Evolutionary conservation across 164 flowering plant species (phyloP), one percentile per base, ranked within the genome.

Genomic region (Vitis rotundifolia): DNA sequence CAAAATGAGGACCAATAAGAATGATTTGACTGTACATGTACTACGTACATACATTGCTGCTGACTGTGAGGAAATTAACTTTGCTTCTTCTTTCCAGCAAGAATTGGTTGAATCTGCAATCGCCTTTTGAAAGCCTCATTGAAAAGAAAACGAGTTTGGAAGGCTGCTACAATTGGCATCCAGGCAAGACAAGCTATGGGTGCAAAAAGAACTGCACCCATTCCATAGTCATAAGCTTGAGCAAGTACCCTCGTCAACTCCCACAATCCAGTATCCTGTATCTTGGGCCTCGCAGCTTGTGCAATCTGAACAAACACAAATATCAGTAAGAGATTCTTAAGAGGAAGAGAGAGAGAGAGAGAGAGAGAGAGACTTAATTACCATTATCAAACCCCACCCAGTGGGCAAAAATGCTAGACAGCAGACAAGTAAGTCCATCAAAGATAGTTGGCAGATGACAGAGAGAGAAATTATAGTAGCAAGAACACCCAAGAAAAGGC

Each of bases 81-180:
- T 8, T 74, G 70, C 75, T 93, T 87, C 84, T 75, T 83, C 71
- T 82, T 89, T 54, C 93, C 91, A 48, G 87, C 78, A 77, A 94
- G 95, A 82, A 95, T 88, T 49, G 87, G 86, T 69, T 85, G 90
- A 77, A 95, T 93, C 50, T 93, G 96, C 72, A 95, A 63, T 53
- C 77, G 85, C 78, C 98, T 79, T 63, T 80, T 93, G 86, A 87
- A 90, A 28, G 99, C 99, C 58, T 91, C 93, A n/a, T 91, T 91
- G 91, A 93, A 95, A 37, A 93, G 98, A 77, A 93, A 87, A 0
- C 91, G 94, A 31, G 97, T 88, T 70, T 93, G 99, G 79, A 90
- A 93, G 44, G 93, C 93, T 22, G 97, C 88, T 37, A 93, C 85
- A 37, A 82, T 85, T 0, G 98, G 99, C 7, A 95, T 89, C 98